phyloP scores from a whole-genome alignment of 495 filamentous ascomycete species.

The Rusavskia elegans region DNA sequence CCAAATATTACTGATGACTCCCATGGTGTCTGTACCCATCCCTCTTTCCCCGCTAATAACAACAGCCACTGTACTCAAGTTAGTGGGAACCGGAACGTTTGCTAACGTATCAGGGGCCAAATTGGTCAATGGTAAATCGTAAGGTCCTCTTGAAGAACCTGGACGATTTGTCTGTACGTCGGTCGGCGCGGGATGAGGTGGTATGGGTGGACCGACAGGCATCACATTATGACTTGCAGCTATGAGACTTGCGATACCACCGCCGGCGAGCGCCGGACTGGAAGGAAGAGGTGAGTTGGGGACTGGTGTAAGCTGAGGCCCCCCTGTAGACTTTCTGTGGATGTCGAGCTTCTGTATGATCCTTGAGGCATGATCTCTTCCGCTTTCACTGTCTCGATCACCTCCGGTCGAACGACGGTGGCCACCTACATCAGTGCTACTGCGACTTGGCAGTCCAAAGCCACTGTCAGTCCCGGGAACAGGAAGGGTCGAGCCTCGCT shows the following conservation, averaged over 20 bases:
- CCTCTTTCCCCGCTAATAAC: conserved; percentile 62
- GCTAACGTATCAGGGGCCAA: conserved; percentile 74
- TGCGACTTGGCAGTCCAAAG: conserved; percentile 27
- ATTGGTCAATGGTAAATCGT: conserved; percentile 37
- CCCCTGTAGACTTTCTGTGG: conserved; percentile 59
- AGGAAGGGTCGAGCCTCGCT: conserved; percentile 49
- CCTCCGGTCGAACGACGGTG: conserved; percentile 28
- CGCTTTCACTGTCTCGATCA: conserved; percentile 44
- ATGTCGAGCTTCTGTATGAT: conserved; percentile 89
- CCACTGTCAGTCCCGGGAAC: conserved; percentile 44
- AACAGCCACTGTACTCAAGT: conserved; percentile 75
- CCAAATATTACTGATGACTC: conserved; percentile 85
- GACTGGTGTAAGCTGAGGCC: conserved; percentile 10
- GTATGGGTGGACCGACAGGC: conserved; percentile 32
- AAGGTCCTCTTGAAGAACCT: conserved; percentile 10
- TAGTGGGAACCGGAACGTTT: conserved; percentile 72
- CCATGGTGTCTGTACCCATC: conserved; percentile 51
- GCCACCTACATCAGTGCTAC: conserved; percentile 54
- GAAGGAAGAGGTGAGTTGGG: conserved; percentile 21
- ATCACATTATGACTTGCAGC: conserved; percentile 71
- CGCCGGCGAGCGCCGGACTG: conserved; percentile 25
- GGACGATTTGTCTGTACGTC: conserved; percentile 17
- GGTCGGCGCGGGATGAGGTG: conserved; percentile 17
- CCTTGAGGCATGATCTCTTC: conserved; percentile 64
- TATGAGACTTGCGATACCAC: conserved; percentile 77